Percentiles rank a stretch among this genome's conserved stretches.
These are phyloP conservation scores for Pythium rishiriense DNA, from an alignment of 352 stramenopile species.

Conservation along the genomic window DNA sequence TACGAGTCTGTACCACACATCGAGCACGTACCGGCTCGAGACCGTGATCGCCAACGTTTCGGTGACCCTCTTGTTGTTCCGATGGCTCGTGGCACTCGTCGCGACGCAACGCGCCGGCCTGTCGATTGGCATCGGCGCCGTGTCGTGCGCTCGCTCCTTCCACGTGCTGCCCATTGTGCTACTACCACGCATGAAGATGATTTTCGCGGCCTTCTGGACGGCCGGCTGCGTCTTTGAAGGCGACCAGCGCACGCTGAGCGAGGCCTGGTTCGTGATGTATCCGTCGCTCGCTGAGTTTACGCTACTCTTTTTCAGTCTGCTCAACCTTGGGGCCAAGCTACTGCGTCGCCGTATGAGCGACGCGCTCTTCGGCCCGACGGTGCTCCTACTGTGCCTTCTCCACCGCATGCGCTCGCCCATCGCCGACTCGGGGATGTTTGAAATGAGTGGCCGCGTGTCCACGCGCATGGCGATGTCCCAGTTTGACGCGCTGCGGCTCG, in stretches of 20 bases:
- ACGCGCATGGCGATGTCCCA: constrained; percentile 30
- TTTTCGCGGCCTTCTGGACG: constrained; percentile 42
- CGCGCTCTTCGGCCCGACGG: constrained; percentile 33
- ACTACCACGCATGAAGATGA: constrained; percentile 41
- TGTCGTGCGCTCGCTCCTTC: constrained; percentile 40
- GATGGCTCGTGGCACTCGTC: constrained; percentile 46
- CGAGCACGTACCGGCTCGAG: constrained; percentile 44
- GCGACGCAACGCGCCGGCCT: constrained; percentile 32
- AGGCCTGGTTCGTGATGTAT: constrained; percentile 47
- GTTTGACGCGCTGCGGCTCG: constrained; percentile 23
- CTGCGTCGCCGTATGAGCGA: constrained; percentile 37
- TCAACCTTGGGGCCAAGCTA: constrained; percentile 34
- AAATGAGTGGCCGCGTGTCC: constrained; percentile 31
- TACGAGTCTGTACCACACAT: constrained; percentile 9
- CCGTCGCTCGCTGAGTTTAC: constrained; percentile 33
- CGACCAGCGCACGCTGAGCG: constrained; percentile 39
- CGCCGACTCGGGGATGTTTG: constrained; percentile 19
- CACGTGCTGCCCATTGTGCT: constrained; percentile 47
- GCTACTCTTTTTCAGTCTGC: constrained; percentile 32
- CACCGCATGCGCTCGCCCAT: constrained; percentile 30
- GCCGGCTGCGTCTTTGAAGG: constrained; percentile 48
- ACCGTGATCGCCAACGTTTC: constrained; percentile 48
- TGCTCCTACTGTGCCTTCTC: constrained; percentile 28
- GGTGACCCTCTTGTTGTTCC: constrained; percentile 34
- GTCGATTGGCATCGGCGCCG: constrained; percentile 37